Conservation (phyloP, 1,284 basidiomycete species). For the Apiotrichum veenhuisii region DNA sequence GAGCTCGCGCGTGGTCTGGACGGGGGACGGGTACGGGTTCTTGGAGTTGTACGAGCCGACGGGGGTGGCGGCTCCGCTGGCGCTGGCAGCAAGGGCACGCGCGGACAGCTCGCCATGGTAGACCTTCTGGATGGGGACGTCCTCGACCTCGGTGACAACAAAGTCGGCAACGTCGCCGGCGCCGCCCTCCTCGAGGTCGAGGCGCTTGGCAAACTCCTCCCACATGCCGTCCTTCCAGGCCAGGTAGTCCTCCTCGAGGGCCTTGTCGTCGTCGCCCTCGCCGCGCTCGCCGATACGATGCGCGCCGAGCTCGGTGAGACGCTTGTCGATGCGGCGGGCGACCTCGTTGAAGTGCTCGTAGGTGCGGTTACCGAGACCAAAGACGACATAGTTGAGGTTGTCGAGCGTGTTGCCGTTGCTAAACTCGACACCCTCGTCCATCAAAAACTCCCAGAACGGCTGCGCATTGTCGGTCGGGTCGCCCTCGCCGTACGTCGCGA, state of each 20-base stretch:
- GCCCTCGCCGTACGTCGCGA: constrained; percentile 98
- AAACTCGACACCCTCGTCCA: constrained; percentile 82
- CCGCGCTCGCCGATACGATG: constrained; percentile 83
- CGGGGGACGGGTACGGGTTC: constrained; percentile 90
- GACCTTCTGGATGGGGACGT: constrained; percentile 73
- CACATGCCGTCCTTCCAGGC: constrained; percentile 99
- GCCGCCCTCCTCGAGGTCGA: constrained; percentile 92
- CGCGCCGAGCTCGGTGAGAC: constrained; percentile 75
- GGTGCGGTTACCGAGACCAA: constrained; percentile 90
- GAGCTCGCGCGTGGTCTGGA: constrained; percentile 73
- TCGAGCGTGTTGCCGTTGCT: constrained; percentile 64
- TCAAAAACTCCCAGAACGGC: constrained; percentile 84
- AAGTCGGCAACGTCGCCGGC: constrained; percentile 96
- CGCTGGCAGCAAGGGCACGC: constrained; percentile 62
- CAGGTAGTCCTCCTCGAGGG: constrained; percentile 99
- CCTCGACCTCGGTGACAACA: constrained; percentile 71
- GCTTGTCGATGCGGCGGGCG: constrained; percentile 71
- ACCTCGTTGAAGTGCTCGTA: constrained; percentile 95
- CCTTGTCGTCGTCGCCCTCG: constrained; percentile 98
- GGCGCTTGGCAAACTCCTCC: constrained; percentile 72
- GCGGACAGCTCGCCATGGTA: constrained; percentile 89
- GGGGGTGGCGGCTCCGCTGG: constrained; percentile 55
- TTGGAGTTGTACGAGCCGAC: constrained; percentile 66
- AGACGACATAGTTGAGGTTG: constrained; percentile 91
- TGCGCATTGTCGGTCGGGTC: constrained; percentile 99